Evolutionary conservation across 768 basidiomycete species (phyloP), one percentile per base, ranked within the genome.

Genomic region (Tylopilus sp.): DNA sequence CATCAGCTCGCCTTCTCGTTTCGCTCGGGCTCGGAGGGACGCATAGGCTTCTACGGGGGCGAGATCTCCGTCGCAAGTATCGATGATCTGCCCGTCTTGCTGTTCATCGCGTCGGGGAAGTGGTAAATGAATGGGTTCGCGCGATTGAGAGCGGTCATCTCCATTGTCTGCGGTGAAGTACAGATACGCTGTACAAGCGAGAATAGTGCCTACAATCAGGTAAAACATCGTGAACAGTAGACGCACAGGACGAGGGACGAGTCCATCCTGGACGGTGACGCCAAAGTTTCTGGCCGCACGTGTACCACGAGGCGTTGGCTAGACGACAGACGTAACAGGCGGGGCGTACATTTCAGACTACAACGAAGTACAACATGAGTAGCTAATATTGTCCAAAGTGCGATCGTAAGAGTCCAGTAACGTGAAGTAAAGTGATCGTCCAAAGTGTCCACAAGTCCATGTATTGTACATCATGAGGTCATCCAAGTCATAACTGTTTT

Each of bases 1-100:
- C 90, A 89, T 93, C 58, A 75, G 61, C 55, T 91, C 86, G 2
- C 89, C 91, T 65, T 90, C 88, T 45, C 77, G 75, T 48, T 82
- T 85, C 1, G 95, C 95, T 48, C 76, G 76, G 47, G 80, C 79
- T 22, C 95, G 81, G 26, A 97, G 76, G 28, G 74, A 70, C 26
- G 73, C 66, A 59, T 91, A 91, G 52, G 82, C 17, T 48, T 55
- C 52, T 42, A 18, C 41, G 11, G 47, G 39, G 9, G 25, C 30
- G 22, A 6, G 4, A 18, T 48, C 49, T 13, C 2, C 38, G 31
- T 33, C 40, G 17, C 39, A 26, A 47, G 47, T 20, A 20, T 52
- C 50, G 44, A 47, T 22, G 26, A 2, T 25, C 20, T 44, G 53
- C 48, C 13, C 18, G 5, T 30, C 17, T 18, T 50, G 62, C 10